Evolutionary conservation across 495 filamentous ascomycete species (phyloP).

Genomic region (Clavariopsis aquatica): DNA sequence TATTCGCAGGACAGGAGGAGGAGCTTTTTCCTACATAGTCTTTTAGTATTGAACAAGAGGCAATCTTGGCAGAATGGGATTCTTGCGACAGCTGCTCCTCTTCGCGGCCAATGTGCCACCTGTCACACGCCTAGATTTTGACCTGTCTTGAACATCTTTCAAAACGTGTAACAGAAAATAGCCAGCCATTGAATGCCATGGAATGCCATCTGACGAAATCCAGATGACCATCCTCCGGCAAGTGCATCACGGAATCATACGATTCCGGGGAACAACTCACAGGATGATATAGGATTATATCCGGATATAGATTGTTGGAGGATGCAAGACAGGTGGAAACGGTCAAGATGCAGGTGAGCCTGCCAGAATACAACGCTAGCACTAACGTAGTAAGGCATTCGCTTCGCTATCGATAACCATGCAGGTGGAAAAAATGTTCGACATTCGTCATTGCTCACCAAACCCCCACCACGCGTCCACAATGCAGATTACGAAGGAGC

Average conservation of each 20-base stretch:
- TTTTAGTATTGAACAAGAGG: too few relatives aligned
- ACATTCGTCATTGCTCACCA: conserved; percentile 12
- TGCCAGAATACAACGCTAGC: background rate
- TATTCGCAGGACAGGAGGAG: too few relatives aligned
- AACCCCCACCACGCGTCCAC: conserved; percentile 2
- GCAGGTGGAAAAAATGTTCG: conserved; percentile 20
- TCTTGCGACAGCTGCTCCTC: too few relatives aligned
- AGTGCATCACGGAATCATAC: background rate
- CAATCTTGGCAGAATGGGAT: too few relatives aligned
- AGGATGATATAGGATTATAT: background rate
- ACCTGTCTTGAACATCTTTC: background rate
- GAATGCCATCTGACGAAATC: background rate
- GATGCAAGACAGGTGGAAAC: background rate
- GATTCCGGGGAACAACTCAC: background rate
- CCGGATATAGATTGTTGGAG: background rate
- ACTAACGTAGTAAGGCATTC: background rate
- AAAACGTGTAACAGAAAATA: background rate
- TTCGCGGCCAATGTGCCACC: too few relatives aligned
- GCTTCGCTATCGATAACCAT: conserved; percentile 31
- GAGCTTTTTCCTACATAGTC: too few relatives aligned
- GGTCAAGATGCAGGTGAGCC: background rate
- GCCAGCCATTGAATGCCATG: background rate
- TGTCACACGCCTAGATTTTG: background rate
- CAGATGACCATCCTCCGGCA: background rate
- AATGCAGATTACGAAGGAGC: conserved; percentile 69